Percentiles rank a stretch among this genome's conserved stretches.
These are phyloP conservation scores for Aspergillus novofumigatus DNA, from an alignment of 2,329 filamentous ascomycete genomes.

Conservation along the genomic window DNA sequence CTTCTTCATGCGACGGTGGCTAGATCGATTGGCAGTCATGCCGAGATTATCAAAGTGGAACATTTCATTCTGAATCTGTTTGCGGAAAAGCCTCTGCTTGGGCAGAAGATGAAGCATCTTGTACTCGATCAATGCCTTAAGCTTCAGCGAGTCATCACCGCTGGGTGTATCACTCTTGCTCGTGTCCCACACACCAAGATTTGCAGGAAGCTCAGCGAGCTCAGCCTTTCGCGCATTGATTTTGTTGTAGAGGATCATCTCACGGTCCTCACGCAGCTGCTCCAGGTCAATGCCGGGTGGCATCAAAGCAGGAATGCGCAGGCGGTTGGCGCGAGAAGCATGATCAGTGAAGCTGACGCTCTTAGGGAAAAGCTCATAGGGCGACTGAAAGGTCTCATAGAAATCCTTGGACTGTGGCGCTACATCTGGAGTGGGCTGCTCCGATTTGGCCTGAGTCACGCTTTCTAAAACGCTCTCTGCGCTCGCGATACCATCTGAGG, in stretches of 20 bases:
- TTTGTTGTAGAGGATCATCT: conserved; percentile 83
- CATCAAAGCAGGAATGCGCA: conserved; percentile 81
- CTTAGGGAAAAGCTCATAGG: conserved; percentile 56
- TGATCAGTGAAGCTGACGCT: conserved; percentile 78
- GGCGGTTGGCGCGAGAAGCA: conserved; percentile 67
- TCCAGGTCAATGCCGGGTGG: conserved; percentile 85
- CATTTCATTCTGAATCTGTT: conserved; percentile 86
- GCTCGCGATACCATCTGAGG: conserved; percentile 30
- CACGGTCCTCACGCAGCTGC: conserved; percentile 77
- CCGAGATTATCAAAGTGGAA: conserved; percentile 92
- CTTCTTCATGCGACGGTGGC: conserved; percentile 94
- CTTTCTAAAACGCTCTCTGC: conserved; percentile 37
- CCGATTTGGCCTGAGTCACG: conserved; percentile 32
- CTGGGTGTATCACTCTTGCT: conserved; percentile 62
- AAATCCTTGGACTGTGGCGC: conserved; percentile 31
- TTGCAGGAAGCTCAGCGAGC: conserved; percentile 76
- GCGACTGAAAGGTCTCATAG: conserved; percentile 73
- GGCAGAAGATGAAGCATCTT: conserved; percentile 84
- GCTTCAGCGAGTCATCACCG: conserved; percentile 76
- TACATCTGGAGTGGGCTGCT: conserved; percentile 26
- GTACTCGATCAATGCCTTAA: conserved; percentile 90
- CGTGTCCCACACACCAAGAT: conserved; percentile 82
- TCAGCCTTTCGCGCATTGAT: conserved; percentile 82
- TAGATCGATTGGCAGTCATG: conserved; percentile 90
- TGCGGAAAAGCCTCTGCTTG: conserved; percentile 80